Evolutionary conservation across 2,329 filamentous ascomycete species (phyloP).

Genomic region (Clonostachys sp.): DNA sequence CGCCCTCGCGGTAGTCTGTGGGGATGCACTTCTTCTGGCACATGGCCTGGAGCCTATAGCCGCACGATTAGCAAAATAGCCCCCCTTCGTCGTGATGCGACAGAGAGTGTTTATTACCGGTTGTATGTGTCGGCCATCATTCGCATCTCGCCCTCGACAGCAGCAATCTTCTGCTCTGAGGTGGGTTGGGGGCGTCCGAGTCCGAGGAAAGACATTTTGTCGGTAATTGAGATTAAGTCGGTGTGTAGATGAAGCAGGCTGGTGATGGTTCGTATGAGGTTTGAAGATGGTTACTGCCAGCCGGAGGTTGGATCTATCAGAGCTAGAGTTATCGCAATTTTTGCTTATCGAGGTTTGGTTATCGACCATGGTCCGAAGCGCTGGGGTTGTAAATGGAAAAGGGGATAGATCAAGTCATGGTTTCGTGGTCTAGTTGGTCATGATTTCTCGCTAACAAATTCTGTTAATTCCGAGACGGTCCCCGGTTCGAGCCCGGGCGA

Average conservation of each 20-base stretch:
- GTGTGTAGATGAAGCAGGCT: not conserved
- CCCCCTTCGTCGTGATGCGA: not conserved
- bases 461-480: not conserved
- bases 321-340: not conserved
- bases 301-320: not conserved
- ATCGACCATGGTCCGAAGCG: not conserved
- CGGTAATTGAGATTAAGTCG: slow-evolving; percentile 5
- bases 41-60: slow-evolving; percentile 70
- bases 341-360: not conserved
- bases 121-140: slow-evolving; percentile 98
- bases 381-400: too few species aligned
- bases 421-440: not conserved
- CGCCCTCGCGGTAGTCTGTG: slow-evolving; percentile 85
- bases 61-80: too few species aligned
- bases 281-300: too few species aligned
- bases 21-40: slow-evolving; percentile 95
- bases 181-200: slow-evolving; percentile 72
- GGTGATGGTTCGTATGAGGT: not conserved
- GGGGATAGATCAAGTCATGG: not conserved
- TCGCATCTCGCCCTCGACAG: slow-evolving; percentile 95
- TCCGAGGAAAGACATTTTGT: slow-evolving; percentile 39
- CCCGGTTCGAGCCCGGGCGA: not conserved
- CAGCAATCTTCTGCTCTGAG: slow-evolving; percentile 94
- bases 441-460: not conserved
- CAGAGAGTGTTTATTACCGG: slow-evolving; percentile 54